These are phyloP conservation scores for Phialemonium atrogriseum DNA, from an alignment of 2,329 filamentous ascomycete genomes.

Conservation along the genomic window DNA sequence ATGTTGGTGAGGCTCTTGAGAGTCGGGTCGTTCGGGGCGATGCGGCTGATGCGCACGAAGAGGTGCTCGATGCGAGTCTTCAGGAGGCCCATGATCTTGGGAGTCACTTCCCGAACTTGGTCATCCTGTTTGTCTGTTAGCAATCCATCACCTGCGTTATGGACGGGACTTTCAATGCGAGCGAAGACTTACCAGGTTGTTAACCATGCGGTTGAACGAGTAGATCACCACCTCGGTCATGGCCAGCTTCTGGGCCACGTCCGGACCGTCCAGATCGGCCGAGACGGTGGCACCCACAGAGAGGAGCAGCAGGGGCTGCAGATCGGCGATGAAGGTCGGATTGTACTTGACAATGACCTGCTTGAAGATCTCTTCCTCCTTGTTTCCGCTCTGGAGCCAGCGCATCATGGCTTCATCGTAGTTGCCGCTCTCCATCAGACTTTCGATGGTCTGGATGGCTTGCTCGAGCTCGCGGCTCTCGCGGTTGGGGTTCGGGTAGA, in stretches of 20 bases:
- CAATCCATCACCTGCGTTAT: conserved; percentile 7
- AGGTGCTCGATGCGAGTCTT: conserved; percentile 44
- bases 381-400: conserved; percentile 56
- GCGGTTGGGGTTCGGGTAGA: conserved; percentile 17
- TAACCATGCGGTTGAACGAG: conserved; percentile 39
- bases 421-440: conserved; percentile 51
- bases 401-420: conserved; percentile 56
- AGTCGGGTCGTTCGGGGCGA: conserved; percentile 36
- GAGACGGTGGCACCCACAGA: conserved; percentile 58
- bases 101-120: conserved; percentile 46
- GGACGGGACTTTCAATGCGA: neutral
- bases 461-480: conserved; percentile 48
- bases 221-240: conserved; percentile 55
- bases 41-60: conserved; percentile 39
- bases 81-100: conserved; percentile 48
- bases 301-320: conserved; percentile 54
- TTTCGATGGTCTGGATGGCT: conserved; percentile 50
- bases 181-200: conserved; percentile 38
- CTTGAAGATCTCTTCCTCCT: conserved; percentile 54
- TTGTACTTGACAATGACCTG: conserved; percentile 43
- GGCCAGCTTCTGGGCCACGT: conserved; percentile 46
- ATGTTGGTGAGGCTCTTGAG: conserved; percentile 39
- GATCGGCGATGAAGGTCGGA: conserved; percentile 42
- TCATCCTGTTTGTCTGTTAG: conserved; percentile 35
- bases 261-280: conserved; percentile 44